Evolutionary conservation across 2,329 filamentous ascomycete species (phyloP).

Genomic region (Dendryphion nanum): DNA sequence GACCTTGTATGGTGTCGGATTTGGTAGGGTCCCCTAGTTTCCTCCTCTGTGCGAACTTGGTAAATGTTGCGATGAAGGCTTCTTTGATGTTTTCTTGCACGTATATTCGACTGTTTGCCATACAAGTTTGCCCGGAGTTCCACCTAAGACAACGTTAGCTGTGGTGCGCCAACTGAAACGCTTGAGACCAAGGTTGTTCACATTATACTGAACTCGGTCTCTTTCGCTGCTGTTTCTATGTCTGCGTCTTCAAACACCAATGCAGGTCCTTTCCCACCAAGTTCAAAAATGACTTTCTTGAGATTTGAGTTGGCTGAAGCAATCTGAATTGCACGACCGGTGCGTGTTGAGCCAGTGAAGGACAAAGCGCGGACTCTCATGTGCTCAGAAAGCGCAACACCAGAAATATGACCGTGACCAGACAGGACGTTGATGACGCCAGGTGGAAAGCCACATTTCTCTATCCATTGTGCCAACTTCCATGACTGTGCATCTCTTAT

Average conservation of each 20-base stretch:
- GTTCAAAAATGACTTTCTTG: conserved; percentile 81
- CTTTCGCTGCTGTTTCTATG: conserved; percentile 68
- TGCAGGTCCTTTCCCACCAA: conserved; percentile 83
- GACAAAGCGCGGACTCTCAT: conserved; percentile 77
- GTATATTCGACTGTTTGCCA: conserved; percentile 57
- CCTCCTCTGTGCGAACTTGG: conserved; percentile 11
- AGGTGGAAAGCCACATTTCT: conserved; percentile 74
- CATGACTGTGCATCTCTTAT: conserved; percentile 67
- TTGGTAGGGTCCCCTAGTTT: conserved; percentile 19
- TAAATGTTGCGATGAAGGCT: conserved; percentile 23
- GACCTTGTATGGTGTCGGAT: conserved; percentile 19
- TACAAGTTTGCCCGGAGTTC: conserved; percentile 59
- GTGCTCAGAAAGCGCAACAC: conserved; percentile 73
- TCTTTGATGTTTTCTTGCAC: conserved; percentile 53
- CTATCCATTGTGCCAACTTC: conserved; percentile 74
- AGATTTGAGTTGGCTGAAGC: conserved; percentile 73
- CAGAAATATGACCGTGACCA: conserved; percentile 71
- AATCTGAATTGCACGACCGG: conserved; percentile 76
- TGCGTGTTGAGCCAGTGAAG: conserved; percentile 81
- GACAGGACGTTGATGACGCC: conserved; percentile 80
- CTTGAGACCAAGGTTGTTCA: too few species aligned
- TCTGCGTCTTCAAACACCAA: conserved; percentile 77
- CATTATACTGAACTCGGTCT: conserved; percentile 48
- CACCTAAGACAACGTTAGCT: too few species aligned
- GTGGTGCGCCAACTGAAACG: too few species aligned